These are phyloP conservation scores for Ramalina intermedia DNA, from an alignment of 495 filamentous ascomycete genomes.

Conservation along the genomic window DNA sequence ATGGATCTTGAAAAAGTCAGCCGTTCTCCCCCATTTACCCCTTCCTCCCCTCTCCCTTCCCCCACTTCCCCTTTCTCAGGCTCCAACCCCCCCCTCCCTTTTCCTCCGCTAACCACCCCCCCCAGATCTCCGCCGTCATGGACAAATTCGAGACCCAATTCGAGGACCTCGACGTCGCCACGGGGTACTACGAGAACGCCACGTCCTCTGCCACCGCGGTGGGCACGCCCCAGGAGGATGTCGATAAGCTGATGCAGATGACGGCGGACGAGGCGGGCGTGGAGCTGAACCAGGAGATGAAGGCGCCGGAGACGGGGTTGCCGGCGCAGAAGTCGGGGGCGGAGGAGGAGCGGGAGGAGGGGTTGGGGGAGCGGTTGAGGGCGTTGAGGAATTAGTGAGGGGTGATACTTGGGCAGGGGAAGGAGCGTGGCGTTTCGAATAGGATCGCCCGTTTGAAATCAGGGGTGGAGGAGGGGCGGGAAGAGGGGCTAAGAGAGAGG, in stretches of 20 bases:
- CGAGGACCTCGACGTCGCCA: conserved; percentile 71
- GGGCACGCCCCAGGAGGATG: conserved; percentile 68
- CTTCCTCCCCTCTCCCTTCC: neutral
- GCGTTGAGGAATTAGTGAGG: conserved; percentile 29
- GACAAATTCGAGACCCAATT: conserved; percentile 73
- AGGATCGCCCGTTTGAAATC: conserved; percentile 8
- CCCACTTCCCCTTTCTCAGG: neutral
- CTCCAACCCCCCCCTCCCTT: neutral
- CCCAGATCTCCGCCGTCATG: conserved; percentile 45
- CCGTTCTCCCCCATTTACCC: neutral
- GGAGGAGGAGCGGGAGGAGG: conserved; percentile 33
- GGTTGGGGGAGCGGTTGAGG: conserved; percentile 29
- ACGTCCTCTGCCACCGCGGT: conserved; percentile 59
- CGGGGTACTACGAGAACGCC: conserved; percentile 72
- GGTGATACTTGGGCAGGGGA: neutral
- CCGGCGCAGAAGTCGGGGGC: conserved; percentile 22
- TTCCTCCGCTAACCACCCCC: neutral
- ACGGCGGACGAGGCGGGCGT: conserved; percentile 73
- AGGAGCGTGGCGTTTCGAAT: conserved; percentile 5
- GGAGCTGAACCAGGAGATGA: conserved; percentile 57
- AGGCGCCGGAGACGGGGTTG: conserved; percentile 23
- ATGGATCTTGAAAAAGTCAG: conserved; percentile 18
- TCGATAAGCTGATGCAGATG: conserved; percentile 65
- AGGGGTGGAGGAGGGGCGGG: too few species aligned
- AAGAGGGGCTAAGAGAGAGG: too few species aligned